phyloP scores from a whole-genome alignment of 2,329 filamentous ascomycete genomes.

The Fusarium albosuccineum region DNA sequence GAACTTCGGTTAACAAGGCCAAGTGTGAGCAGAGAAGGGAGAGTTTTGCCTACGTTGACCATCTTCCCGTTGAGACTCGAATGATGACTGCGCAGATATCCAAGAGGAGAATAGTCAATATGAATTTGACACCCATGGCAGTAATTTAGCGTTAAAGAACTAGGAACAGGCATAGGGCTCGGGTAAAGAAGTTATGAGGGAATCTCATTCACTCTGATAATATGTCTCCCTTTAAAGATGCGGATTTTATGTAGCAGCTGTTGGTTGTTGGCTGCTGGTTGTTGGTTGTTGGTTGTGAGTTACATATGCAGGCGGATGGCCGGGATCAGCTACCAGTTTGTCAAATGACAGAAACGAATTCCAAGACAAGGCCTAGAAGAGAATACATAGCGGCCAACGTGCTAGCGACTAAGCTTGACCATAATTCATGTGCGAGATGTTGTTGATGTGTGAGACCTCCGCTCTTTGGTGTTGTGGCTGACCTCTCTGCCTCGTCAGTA shows the following conservation, averaged over 20 bases:
- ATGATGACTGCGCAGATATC: background rate
- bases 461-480: too few species aligned
- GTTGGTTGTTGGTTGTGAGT: background rate
- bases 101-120: background rate
- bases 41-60: background rate
- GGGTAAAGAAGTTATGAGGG: background rate
- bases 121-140: background rate
- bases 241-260: background rate
- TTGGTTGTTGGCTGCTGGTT: background rate
- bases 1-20: background rate
- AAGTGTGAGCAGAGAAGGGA: background rate
- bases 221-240: background rate
- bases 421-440: too few species aligned
- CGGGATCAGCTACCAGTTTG: too few species aligned
- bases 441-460: too few species aligned
- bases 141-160: background rate
- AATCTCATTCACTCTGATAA: background rate
- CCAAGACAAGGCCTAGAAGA: too few species aligned
- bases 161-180: background rate
- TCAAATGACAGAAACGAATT: too few species aligned
- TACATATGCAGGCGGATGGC: too few species aligned
- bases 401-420: too few species aligned
- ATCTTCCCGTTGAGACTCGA: background rate
- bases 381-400: too few species aligned
- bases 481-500: too few species aligned